Conservation (phyloP, 371 early-diverging fungal genomes). For the Neoconidiobolus thromboides region DNA sequence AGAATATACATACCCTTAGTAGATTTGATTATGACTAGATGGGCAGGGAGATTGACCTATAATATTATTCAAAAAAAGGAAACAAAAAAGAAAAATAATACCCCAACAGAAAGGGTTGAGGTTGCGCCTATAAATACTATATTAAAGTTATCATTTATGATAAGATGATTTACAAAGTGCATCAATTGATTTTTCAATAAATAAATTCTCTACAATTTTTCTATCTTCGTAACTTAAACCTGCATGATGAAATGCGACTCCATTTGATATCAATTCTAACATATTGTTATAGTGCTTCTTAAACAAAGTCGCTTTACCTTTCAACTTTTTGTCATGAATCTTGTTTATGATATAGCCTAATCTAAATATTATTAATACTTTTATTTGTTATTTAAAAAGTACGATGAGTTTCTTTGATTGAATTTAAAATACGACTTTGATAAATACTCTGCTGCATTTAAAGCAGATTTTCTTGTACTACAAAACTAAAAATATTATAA, state of each 20-base stretch:
- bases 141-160: not conserved
- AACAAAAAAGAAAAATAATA: slow-evolving; percentile 8
- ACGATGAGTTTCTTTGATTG: no score
- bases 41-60: slow-evolving; percentile 76
- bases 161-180: slow-evolving; percentile 37
- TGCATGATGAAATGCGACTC: slow-evolving; percentile 61
- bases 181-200: slow-evolving; percentile 27
- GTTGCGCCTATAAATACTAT: slow-evolving; percentile 36
- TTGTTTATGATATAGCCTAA: not conserved
- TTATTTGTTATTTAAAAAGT: not conserved
- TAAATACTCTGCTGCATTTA: slow-evolving; percentile 33
- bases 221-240: slow-evolving; percentile 47
- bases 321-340: not conserved
- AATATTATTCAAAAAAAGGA: not conserved
- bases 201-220: slow-evolving; percentile 36
- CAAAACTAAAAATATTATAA: slow-evolving; percentile 34
- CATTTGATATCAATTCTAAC: slow-evolving; percentile 21
- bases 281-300: not conserved
- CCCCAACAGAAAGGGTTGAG: slow-evolving; percentile 82
- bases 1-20: slow-evolving; percentile 17
- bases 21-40: slow-evolving; percentile 68
- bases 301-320: not conserved
- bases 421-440: not conserved
- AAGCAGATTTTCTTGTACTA: slow-evolving; percentile 44
- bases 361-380: not conserved